phyloP scores from a whole-genome alignment of 352 stramenopile genomes.

The Blastocystis sp. region DNA sequence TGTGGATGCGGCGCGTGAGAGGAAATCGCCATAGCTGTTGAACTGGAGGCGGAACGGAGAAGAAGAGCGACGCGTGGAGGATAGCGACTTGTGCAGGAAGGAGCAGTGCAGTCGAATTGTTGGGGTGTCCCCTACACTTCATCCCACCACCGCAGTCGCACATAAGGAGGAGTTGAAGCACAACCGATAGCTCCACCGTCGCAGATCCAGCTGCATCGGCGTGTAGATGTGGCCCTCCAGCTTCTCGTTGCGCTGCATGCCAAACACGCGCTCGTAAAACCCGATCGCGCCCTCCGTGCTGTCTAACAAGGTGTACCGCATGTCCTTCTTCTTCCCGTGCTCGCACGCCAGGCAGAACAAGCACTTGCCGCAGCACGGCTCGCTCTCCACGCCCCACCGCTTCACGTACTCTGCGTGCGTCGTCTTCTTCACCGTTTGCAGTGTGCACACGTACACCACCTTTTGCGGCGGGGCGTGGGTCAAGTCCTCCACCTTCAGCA shows the following conservation, averaged over 20 bases:
- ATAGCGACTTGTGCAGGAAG: not conserved
- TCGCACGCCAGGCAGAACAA: conserved; percentile 16
- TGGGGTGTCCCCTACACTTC: not conserved
- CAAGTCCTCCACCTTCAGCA: not conserved
- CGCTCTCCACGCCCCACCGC: not conserved
- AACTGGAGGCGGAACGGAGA: not conserved
- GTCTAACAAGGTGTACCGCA: conserved; percentile 14
- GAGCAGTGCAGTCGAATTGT: not conserved
- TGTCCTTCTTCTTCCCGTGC: conserved; percentile 19
- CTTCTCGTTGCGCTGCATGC: not conserved
- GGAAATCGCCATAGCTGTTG: not conserved
- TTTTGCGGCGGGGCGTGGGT: not conserved
- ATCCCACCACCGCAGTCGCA: not conserved
- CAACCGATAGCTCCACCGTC: not conserved
- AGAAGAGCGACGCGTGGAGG: not conserved
- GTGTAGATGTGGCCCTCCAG: not conserved
- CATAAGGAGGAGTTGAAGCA: not conserved
- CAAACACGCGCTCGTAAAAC: conserved; percentile 24
- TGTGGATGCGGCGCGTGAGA: not conserved
- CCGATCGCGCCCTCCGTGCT: conserved; percentile 6
- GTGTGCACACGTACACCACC: conserved; percentile 43
- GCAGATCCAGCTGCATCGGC: conserved; percentile 25
- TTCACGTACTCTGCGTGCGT: not conserved
- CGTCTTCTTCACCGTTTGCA: conserved; percentile 8
- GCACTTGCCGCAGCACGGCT: not conserved